Evolutionary conservation across 108 stramenopile species (phyloP).

Genomic region (Skeletonema marinoi): DNA sequence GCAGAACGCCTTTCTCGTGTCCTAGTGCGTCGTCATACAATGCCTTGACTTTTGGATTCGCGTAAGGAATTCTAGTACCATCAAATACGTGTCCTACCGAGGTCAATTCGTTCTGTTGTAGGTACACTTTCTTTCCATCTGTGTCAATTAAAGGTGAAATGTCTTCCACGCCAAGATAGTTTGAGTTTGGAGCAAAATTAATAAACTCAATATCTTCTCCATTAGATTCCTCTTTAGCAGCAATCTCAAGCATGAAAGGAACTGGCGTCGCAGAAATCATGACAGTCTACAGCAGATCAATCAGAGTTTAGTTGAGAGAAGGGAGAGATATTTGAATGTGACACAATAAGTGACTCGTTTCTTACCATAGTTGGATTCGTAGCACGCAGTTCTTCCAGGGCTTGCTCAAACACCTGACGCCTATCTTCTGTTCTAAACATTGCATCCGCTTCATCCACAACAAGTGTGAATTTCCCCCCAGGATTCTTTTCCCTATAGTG

Average conservation of each 20-base stretch:
- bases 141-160: conserved; percentile 13
- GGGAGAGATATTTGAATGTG: not conserved
- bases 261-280: conserved; percentile 34
- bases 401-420: conserved; percentile 26
- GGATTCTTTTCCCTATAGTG: conserved; percentile 13
- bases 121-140: conserved; percentile 24
- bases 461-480: conserved; percentile 22
- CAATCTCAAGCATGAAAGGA: conserved; percentile 22
- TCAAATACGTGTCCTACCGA: not conserved
- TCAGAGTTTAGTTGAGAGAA: not conserved
- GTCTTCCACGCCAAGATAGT: conserved; percentile 35
- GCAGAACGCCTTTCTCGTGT: conserved; percentile 26
- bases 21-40: conserved; percentile 31
- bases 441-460: conserved; percentile 40
- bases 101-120: conserved; percentile 35
- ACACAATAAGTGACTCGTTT: not conserved
- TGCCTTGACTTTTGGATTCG: conserved; percentile 25
- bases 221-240: not conserved
- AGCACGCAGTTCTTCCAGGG: conserved; percentile 5
- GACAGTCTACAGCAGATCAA: conserved; percentile 10
- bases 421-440: conserved; percentile 25
- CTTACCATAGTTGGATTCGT: conserved; percentile 32
- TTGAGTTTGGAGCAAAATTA: conserved; percentile 14
- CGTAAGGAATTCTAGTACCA: conserved; percentile 16
- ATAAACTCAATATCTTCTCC: conserved; percentile 19